Percentiles rank a stretch among this genome's conserved stretches.
Conservation (phyloP, 441 rosid species). For the Populus hybrid region DNA sequence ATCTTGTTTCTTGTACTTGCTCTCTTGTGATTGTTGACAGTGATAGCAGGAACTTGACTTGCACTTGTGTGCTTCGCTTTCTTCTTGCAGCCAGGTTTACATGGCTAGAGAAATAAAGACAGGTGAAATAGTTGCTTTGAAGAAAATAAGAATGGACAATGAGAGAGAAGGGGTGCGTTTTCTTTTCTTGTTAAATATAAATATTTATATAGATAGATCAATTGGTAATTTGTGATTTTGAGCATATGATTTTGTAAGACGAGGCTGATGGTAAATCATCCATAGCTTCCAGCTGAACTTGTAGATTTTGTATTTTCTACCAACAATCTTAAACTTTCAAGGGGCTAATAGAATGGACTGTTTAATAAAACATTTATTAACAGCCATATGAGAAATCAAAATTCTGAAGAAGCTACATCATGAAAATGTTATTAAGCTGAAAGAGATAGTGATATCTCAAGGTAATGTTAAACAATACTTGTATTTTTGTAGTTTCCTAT, state of each 20-base stretch:
- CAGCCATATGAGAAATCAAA: constrained; percentile 92
- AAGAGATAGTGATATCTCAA: constrained; percentile 91
- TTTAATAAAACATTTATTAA: constrained; percentile 22
- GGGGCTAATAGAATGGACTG: background rate
- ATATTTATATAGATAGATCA: background rate
- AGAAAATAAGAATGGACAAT: constrained; percentile 80
- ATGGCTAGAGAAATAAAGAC: constrained; percentile 78
- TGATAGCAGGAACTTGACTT: background rate
- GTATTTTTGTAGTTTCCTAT: constrained; percentile 67
- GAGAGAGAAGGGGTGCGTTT: constrained; percentile 74
- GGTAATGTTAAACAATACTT: constrained; percentile 36
- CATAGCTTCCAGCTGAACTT: background rate
- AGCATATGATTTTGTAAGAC: background rate
- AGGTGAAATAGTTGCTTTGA: constrained; percentile 70
- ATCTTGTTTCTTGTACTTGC: background rate
- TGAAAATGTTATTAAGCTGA: constrained; percentile 82
- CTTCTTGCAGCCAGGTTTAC: constrained; percentile 75
- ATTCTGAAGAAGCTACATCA: constrained; percentile 88
- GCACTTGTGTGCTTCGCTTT: background rate
- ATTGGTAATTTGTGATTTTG: background rate
- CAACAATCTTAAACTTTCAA: background rate
- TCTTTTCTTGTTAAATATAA: background rate
- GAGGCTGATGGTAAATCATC: background rate
- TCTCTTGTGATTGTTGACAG: background rate
- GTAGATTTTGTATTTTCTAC: background rate